Evolutionary conservation across 1,139 yeast genomes (phyloP).

Genomic region (Maudiozyma humilis): DNA sequence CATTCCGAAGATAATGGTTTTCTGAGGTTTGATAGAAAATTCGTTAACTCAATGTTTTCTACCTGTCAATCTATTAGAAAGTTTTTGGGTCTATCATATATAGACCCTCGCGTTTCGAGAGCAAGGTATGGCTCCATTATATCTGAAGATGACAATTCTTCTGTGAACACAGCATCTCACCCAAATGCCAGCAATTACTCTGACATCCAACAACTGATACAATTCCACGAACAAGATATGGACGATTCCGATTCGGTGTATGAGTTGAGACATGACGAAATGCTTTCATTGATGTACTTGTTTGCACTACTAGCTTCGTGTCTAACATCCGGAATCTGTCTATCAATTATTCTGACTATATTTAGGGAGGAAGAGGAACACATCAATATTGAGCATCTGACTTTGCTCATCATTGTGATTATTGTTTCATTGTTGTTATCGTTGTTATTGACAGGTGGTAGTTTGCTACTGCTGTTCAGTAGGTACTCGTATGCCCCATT

Average conservation of each 20-base stretch:
- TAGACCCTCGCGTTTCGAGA: conserved; percentile 3
- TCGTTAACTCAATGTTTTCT: conserved; percentile 20
- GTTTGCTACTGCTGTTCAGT: conserved; percentile 36
- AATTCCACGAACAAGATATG: conserved; percentile 14
- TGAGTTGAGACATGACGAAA: conserved; percentile 37
- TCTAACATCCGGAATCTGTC: conserved; percentile 40
- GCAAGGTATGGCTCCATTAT: conserved; percentile 15
- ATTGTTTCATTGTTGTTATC: conserved; percentile 32
- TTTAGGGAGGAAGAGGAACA: conserved; percentile 30
- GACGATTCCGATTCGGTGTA: conserved; percentile 21
- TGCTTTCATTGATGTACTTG: conserved; percentile 41
- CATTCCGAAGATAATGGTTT: conserved; percentile 17
- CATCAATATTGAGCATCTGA: conserved; percentile 19
- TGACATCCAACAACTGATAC: conserved; percentile 19
- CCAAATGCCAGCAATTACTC: conserved; percentile 8
- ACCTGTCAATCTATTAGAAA: conserved; percentile 15
- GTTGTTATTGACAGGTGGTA: conserved; percentile 32
- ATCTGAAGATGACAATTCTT: conserved; percentile 9
- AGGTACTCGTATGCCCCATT: conserved; percentile 35
- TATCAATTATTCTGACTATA: conserved; percentile 38
- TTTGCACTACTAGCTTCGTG: conserved; percentile 37
- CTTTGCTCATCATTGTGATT: conserved; percentile 15
- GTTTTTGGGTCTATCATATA: conserved; percentile 5
- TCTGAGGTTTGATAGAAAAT: conserved; percentile 19
- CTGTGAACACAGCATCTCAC: conserved; percentile 7